Evolutionary conservation across 495 filamentous ascomycete genomes (phyloP).

Genomic region (Aspergillus biplanus): DNA sequence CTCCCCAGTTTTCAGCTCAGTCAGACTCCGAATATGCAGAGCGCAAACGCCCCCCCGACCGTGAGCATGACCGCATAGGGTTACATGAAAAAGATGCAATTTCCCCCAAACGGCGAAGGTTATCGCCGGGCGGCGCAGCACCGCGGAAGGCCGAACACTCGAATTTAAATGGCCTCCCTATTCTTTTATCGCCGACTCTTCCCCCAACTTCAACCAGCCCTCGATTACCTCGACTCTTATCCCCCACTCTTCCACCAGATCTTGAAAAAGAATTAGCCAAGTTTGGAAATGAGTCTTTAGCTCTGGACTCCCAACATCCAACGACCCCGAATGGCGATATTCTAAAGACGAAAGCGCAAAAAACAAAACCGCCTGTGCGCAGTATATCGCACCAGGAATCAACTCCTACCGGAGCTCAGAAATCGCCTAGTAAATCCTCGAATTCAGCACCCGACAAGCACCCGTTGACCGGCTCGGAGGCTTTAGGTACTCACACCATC

Average conservation of each 20-base stretch:
- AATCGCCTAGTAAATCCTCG: constrained; percentile 13
- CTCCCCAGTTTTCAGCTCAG: constrained; percentile 17
- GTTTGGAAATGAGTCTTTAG: constrained; percentile 30
- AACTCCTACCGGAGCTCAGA: constrained; percentile 15
- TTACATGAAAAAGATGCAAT: constrained; percentile 26
- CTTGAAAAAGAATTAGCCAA: constrained; percentile 52
- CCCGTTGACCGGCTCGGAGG: constrained; percentile 2
- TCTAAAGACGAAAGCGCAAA: constrained; percentile 20
- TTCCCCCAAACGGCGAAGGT: constrained; percentile 37
- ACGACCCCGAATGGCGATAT: constrained; percentile 16
- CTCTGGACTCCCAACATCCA: constrained; percentile 21
- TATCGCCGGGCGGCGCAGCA: constrained; percentile 34
- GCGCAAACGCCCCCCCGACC: constrained; percentile 42
- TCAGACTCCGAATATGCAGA: constrained; percentile 26
- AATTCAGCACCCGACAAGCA: constrained; percentile 12
- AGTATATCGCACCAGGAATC: constrained; percentile 17
- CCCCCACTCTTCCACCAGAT: constrained; percentile 52
- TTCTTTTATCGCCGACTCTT: constrained; percentile 48
- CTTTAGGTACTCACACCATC: constrained; percentile 2
- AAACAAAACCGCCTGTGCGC: constrained; percentile 18
- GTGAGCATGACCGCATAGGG: constrained; percentile 24
- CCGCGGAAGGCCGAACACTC: constrained; percentile 26
- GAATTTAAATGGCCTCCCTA: constrained; percentile 36
- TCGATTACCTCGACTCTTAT: constrained; percentile 44
- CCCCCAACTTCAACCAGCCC: constrained; percentile 40